Evolutionary conservation across 192 early-diverging fungal species (phyloP), one percentile per base, ranked within the genome.

Genomic region (Chytriomyces hyalinus): DNA sequence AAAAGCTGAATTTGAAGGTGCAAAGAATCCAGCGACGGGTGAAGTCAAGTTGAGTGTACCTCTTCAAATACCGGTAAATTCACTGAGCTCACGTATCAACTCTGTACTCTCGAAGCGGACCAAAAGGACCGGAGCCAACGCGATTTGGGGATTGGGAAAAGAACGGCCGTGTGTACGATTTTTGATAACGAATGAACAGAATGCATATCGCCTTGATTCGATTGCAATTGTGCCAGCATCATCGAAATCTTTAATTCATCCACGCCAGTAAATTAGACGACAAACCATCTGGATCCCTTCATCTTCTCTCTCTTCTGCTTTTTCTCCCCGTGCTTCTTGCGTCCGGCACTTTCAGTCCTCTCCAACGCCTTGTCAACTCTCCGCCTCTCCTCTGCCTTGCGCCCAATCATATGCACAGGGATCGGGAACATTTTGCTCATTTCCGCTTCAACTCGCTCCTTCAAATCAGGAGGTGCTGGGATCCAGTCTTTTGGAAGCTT

Each of bases 121-220:
- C 93, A 13, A 90, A 86, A 65, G 93, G 93, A 13, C 87, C 89
- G 20, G 93, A 94, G 70, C 93, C 93, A 4, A 94, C 93, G 6
- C 87, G 93, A 9, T 94, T 90, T 75, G 91, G 92, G 28, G 93
- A 94, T 78, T 94, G 93, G 93, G 93, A 94, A 78, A 84, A 91
- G 66, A 92, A 91, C 50, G 93, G 92, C 1, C 83, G 93, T 6
- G 91, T 92, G 36, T 91, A 88, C 26, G 92, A 92, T 72, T 92
- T 92, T 83, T 92, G 79, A 36, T 36, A 36, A 36, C 36, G 36
- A 75, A 61, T 22, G 10, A 71, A 71, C 17, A 71, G 1, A 59
- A n/a, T 13, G 13, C 13, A n/a, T 57, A 3, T 3, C 4, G 15
- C 13, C 20, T n/a, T 57, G 53, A 13, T 57, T 20, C 13, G 36